Base-by-base conservation (phyloP, 805 yeast species). In the Candida andamanensis region DNA sequence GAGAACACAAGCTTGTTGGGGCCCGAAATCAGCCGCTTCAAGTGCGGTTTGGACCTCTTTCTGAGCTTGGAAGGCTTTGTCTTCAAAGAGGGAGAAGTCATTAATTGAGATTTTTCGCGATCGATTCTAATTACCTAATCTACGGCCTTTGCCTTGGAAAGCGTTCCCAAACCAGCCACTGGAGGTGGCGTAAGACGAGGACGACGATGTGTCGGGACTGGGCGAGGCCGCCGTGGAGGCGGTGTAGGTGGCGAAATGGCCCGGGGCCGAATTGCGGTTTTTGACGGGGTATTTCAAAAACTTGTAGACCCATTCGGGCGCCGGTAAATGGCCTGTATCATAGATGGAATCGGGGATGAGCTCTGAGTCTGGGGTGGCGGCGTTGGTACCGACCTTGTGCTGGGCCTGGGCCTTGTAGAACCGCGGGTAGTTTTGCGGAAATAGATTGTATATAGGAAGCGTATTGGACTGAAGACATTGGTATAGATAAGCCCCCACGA, bases 391-490 rank as follows among this genome's bases (percentile, higher is more conserved):
- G 5, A 63, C 67, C 28, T 60, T 47, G 30, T 51, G 46, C 12
- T 58, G 58, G 7, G 26, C 20, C 14, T 27, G 28, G 6, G 25
- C 29, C 5, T 32, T 26, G 11, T 26, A 30, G 29, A 17, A 36
- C 12, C 26, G 28, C 9, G 41, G 12, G 36, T 60, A 58, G 1
- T 58, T 49, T 5, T 57, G 54, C 1, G 67, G 60, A 24, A 58
- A 40, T 24, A 65, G 47, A 44, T 65, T 65, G 43, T 60, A 61
- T 26, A 65, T 37, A 2, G 72, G 70, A 16, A 58, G 23, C 2
- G 84, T 72, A 24, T 64, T 56, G 0, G 84, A 76, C 45, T 78
- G 83, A 26, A 77, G 49, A 47, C 85, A 80, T 39, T 70, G 73
- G 55, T 76, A 78, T 4, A 76, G 37, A 47, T 80, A 80, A 0